These are phyloP conservation scores for Actinidia arguta DNA, from an alignment of 179 eudicot genomes.

Conservation along the genomic window DNA sequence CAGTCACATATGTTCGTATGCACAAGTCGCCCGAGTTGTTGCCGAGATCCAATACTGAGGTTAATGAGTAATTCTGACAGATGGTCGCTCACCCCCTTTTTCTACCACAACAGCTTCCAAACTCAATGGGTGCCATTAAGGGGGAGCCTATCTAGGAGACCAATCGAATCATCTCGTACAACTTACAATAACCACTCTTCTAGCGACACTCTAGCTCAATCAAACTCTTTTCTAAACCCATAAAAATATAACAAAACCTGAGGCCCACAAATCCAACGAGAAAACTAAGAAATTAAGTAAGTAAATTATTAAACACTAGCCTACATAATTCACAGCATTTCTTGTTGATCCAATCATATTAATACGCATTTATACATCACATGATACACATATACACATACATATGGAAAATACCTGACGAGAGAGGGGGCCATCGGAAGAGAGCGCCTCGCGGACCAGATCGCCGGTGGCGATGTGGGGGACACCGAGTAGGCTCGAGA, in stretches of 20 bases:
- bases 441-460: slow-evolving; percentile 82
- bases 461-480: slow-evolving; percentile 97
- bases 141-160: not conserved
- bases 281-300: not conserved
- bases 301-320: not conserved
- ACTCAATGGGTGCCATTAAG: not conserved
- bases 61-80: too few species aligned
- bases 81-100: too few species aligned
- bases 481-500: slow-evolving; percentile 72
- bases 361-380: not conserved
- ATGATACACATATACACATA: not conserved
- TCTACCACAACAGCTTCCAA: too few species aligned
- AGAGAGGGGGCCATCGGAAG: slow-evolving; percentile 73
- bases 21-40: too few species aligned
- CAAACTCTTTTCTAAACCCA: not conserved
- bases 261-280: not conserved
- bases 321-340: not conserved
- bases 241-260: not conserved
- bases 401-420: slow-evolving; percentile 39
- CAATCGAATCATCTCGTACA: not conserved
- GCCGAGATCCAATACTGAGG: too few species aligned
- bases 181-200: not conserved
- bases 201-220: not conserved
- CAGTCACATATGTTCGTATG: too few species aligned
- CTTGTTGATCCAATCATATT: not conserved